A percentile compares a stretch with the other conserved stretches of the same genome.
Evolutionary conservation across 2,329 filamentous ascomycete species (phyloP).

Genomic region (Aspergillus viridinutans): DNA sequence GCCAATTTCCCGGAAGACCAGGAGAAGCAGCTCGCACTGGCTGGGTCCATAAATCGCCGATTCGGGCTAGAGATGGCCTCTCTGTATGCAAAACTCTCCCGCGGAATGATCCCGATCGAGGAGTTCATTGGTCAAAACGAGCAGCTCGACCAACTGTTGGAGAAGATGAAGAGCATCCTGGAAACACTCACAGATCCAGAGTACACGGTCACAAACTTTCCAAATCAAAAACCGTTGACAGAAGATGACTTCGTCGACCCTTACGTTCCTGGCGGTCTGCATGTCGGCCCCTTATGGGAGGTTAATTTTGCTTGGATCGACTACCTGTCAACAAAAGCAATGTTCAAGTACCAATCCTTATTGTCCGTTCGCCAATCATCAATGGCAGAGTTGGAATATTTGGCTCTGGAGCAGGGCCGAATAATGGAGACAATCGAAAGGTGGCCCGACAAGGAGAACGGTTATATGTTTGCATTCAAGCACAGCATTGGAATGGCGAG

Average conservation of each 20-base stretch:
- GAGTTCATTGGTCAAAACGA: slow-evolving; percentile 63
- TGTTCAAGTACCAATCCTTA: slow-evolving; percentile 73
- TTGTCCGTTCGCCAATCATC: slow-evolving; percentile 51
- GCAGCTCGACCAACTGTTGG: slow-evolving; percentile 44
- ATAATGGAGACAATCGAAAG: slow-evolving; percentile 73
- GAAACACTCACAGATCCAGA: slow-evolving; percentile 60
- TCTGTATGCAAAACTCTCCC: slow-evolving; percentile 66
- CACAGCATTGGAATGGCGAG: slow-evolving; percentile 70
- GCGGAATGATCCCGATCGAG: slow-evolving; percentile 59
- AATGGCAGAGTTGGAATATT: slow-evolving; percentile 52
- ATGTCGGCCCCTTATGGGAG: slow-evolving; percentile 65
- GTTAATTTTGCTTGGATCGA: slow-evolving; percentile 73
- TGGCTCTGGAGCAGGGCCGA: slow-evolving; percentile 69
- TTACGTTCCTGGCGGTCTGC: slow-evolving; percentile 65
- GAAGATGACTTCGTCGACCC: slow-evolving; percentile 70
- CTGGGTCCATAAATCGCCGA: slow-evolving; percentile 62
- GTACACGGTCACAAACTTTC: slow-evolving; percentile 62
- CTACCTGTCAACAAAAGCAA: slow-evolving; percentile 71
- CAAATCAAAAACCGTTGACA: slow-evolving; percentile 49
- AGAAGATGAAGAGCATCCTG: slow-evolving; percentile 47
- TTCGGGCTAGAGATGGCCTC: slow-evolving; percentile 77
- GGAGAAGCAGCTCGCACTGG: slow-evolving; percentile 62
- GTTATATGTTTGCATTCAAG: slow-evolving; percentile 68
- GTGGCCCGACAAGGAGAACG: slow-evolving; percentile 66
- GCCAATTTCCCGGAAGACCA: slow-evolving; percentile 59